Evolutionary conservation across 306 rosid genomes (phyloP), one percentile per base, ranked within the genome.

Genomic region (Benincasa hispida): DNA sequence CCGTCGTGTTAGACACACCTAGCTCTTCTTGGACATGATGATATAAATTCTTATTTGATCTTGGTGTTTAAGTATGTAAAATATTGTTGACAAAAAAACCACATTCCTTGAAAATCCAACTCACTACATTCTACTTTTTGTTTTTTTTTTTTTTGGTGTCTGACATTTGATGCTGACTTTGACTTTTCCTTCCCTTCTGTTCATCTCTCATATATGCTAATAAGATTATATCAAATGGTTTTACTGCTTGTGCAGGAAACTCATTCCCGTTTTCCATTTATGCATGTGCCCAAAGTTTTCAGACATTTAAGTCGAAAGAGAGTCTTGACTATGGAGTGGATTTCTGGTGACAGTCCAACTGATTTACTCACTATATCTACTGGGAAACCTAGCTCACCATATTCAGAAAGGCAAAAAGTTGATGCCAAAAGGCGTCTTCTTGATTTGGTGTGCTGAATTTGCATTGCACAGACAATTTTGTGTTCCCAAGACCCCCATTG

Each of bases 301-400:
- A 82, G 2, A 61, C 90, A 84, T 82, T 82, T 93, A 83, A 91
- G 82, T 81, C 84, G 84, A 78, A 93, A 88, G 88, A 89, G 96
- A 82, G 96, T 93, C 84, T 82, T 93, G 79, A 93, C 98, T 27
- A 91, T 90, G 97, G 98, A 91, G 88, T 93, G 98, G 98, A 86
- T 93, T 67, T 88, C 83, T 81, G 98, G 98, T 83, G 98, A 91
- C 81, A 93, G 91, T 80, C 91, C 97, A 83, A 91, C 97, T 22
- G 90, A 88, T 80, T 85, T 93, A 78, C 79, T 84, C 55, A 85
- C 94, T 76, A 21, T 82, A 72, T 87, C 98, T 76, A 57, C 91
- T 75, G 89, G 79, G 79, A 81, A 80, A 37, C 35, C 78, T 77
- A 82, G 70, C 80, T 86, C 92, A 72, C 57, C 81, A 42, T 78